Conservation (phyloP, 208 protist genomes). For the Trypanosoma cruzi region DNA sequence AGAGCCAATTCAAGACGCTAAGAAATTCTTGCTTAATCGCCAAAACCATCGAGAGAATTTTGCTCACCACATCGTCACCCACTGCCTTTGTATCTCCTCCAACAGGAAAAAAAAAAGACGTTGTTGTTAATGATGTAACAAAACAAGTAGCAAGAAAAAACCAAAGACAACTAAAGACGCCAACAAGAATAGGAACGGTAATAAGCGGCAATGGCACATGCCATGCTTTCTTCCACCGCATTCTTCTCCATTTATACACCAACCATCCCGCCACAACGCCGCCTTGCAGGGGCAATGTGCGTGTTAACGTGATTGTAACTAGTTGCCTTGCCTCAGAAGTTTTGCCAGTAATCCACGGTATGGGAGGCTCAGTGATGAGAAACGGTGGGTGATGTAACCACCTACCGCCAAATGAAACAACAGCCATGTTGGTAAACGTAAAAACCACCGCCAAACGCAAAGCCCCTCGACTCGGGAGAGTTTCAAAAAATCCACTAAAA, state of each 20-base stretch:
- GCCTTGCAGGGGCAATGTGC: slow-evolving; percentile 55
- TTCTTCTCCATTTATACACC: slow-evolving; percentile 44
- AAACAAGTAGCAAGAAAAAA: slow-evolving; percentile 38
- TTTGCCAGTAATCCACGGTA: slow-evolving; percentile 35
- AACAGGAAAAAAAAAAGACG: background rate
- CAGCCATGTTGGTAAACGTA: slow-evolving; percentile 42
- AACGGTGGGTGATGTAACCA: slow-evolving; percentile 64
- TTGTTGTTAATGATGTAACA: background rate
- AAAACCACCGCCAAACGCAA: slow-evolving; percentile 40
- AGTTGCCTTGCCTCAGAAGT: slow-evolving; percentile 16
- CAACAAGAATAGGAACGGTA: slow-evolving; percentile 57
- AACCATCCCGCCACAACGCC: slow-evolving; percentile 53
- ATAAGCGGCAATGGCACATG: slow-evolving; percentile 71
- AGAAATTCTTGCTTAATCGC: slow-evolving; percentile 1
- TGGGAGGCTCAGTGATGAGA: slow-evolving; percentile 40
- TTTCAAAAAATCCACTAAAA: slow-evolving; percentile 74
- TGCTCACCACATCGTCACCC: slow-evolving; percentile 1
- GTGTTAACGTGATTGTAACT: slow-evolving; percentile 15
- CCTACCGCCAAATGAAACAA: slow-evolving; percentile 54
- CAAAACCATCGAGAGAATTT: slow-evolving; percentile 7
- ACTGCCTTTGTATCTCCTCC: background rate
- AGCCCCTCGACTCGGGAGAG: slow-evolving; percentile 27
- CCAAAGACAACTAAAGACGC: slow-evolving; percentile 42
- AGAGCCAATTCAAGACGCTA: background rate
- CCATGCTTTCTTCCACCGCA: slow-evolving; percentile 59